phyloP scores from a whole-genome alignment of 2,329 filamentous ascomycete species.

The Xylaria sp. region DNA sequence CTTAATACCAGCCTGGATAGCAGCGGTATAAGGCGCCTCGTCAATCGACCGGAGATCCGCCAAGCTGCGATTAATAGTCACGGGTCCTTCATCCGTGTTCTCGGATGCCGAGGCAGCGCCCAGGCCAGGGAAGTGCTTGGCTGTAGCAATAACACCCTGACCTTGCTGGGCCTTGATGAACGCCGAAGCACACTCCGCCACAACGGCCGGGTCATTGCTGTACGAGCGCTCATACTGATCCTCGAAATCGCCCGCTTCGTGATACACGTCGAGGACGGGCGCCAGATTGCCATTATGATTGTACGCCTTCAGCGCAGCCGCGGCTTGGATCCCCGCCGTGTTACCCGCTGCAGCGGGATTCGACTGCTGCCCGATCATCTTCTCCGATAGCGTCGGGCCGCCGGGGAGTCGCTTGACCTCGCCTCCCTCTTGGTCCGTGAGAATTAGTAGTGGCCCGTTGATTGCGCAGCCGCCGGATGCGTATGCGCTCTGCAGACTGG shows the following conservation, averaged over 20 bases:
- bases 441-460: slow-evolving; percentile 25
- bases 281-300: slow-evolving; percentile 34
- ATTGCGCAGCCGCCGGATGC: slow-evolving; percentile 25
- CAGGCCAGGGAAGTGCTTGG: slow-evolving; percentile 34
- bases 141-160: slow-evolving; percentile 26
- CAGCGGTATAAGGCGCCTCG: slow-evolving; percentile 29
- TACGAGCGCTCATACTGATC: slow-evolving; percentile 36
- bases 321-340: slow-evolving; percentile 29
- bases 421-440: slow-evolving; percentile 36
- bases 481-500: slow-evolving; percentile 22
- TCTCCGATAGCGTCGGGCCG: slow-evolving; percentile 33
- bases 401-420: slow-evolving; percentile 32
- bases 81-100: slow-evolving; percentile 29
- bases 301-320: slow-evolving; percentile 32
- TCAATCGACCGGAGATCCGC: slow-evolving; percentile 30
- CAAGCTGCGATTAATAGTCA: slow-evolving; percentile 32
- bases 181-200: slow-evolving; percentile 24
- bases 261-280: slow-evolving; percentile 33
- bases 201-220: slow-evolving; percentile 30
- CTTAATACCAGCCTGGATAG: slow-evolving; percentile 27
- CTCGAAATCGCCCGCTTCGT: slow-evolving; percentile 31
- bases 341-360: slow-evolving; percentile 28
- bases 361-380: slow-evolving; percentile 30
- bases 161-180: slow-evolving; percentile 35
- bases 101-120: slow-evolving; percentile 21